These are phyloP conservation scores for Yarrowia sp. DNA, from an alignment of 805 yeast genomes.

Conservation along the genomic window DNA sequence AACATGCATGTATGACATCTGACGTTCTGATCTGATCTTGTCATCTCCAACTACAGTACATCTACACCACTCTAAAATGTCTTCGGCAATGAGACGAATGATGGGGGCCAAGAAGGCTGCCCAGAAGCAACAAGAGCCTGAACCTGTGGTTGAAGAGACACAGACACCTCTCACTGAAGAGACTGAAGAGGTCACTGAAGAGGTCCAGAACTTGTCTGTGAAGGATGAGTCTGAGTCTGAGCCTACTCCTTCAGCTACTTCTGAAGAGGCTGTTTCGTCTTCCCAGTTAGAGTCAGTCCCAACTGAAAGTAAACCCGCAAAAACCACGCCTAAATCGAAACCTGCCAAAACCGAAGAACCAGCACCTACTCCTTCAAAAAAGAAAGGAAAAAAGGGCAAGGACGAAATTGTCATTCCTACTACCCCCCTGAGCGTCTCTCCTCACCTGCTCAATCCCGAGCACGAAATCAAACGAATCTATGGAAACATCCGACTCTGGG, in stretches of 20 bases:
- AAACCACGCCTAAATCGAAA: background rate
- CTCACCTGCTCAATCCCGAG: slow-evolving; percentile 3
- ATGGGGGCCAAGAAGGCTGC: slow-evolving; percentile 24
- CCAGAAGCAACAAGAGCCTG: slow-evolving; percentile 5
- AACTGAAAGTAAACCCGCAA: background rate
- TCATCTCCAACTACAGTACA: background rate
- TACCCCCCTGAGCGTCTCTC: slow-evolving; percentile 1
- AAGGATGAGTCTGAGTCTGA: background rate
- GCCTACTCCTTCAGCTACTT: background rate
- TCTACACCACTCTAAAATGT: background rate
- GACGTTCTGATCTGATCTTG: background rate
- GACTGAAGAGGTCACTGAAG: background rate
- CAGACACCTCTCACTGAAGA: no score
- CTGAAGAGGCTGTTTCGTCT: background rate
- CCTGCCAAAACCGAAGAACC: background rate
- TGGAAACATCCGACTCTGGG: slow-evolving; percentile 21
- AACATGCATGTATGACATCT: slow-evolving; percentile 1
- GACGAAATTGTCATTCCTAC: background rate
- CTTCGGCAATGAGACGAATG: slow-evolving; percentile 25
- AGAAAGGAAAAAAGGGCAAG: background rate
- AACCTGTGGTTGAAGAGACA: no score
- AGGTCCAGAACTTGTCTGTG: background rate
- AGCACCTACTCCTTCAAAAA: background rate
- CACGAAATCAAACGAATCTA: slow-evolving; percentile 12
- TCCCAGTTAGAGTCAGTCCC: background rate